These are phyloP conservation scores for Kwoniella mangroviensis DNA, from an alignment of 768 basidiomycete genomes.

Conservation along the genomic window DNA sequence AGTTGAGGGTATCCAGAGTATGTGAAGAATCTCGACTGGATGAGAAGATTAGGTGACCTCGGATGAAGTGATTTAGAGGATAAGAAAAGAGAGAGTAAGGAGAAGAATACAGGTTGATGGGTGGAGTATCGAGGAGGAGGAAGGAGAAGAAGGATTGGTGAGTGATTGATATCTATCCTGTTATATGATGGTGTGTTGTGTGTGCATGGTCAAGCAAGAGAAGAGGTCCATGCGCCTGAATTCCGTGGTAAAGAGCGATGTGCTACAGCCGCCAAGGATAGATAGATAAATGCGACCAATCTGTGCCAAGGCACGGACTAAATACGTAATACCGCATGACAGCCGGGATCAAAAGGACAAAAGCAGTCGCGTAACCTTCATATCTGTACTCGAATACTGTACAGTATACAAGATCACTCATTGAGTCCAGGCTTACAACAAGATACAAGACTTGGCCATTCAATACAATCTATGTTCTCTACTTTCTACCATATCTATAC, in stretches of 20 bases:
- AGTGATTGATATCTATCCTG: neutral
- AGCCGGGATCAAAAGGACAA: neutral
- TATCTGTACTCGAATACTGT: neutral
- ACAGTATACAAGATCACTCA: neutral
- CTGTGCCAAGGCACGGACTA: neutral
- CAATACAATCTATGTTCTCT: conserved; percentile 2
- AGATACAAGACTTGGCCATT: neutral
- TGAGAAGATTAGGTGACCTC: neutral
- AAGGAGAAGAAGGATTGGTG: neutral
- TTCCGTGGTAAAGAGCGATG: conserved; percentile 10
- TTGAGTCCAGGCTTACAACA: neutral
- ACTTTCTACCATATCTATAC: conserved; percentile 28
- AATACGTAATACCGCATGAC: neutral
- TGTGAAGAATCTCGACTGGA: neutral
- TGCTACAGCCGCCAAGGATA: conserved; percentile 12
- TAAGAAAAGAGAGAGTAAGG: conserved; percentile 1
- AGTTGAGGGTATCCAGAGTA: neutral
- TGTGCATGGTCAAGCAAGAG: neutral
- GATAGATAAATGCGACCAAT: neutral
- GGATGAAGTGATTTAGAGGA: neutral
- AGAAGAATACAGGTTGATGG: conserved; percentile 6
- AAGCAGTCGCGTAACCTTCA: conserved; percentile 19
- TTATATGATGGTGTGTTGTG: conserved; percentile 1
- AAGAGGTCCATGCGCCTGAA: conserved; percentile 14
- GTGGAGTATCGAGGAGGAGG: conserved; percentile 1